Conservation (phyloP, 192 early-diverging fungal species). For the Phycomyces blakesleeanus region DNA sequence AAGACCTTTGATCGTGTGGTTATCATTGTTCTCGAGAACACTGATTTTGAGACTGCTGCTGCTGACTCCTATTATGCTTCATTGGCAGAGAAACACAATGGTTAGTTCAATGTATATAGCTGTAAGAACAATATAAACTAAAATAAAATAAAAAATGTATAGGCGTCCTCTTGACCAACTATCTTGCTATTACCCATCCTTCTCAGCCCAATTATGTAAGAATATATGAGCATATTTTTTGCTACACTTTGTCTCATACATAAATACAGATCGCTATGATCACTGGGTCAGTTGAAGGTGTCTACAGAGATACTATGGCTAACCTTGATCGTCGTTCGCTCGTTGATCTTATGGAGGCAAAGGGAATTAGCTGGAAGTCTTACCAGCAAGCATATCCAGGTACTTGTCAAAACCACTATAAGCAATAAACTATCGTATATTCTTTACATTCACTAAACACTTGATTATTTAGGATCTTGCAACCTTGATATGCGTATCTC, state of each 20-base stretch:
- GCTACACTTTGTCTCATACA: neutral
- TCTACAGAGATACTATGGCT: constrained; percentile 34
- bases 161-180: constrained; percentile 29
- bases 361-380: constrained; percentile 50
- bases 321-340: constrained; percentile 37
- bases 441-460: too few relatives aligned
- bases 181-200: constrained; percentile 28
- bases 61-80: constrained; percentile 13
- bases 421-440: too few relatives aligned
- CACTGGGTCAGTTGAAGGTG: constrained; percentile 36
- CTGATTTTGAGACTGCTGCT: constrained; percentile 15
- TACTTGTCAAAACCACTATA: too few relatives aligned
- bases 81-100: constrained; percentile 19
- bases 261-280: constrained; percentile 29
- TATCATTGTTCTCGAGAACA: constrained; percentile 32
- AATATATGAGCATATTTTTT: neutral
- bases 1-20: constrained; percentile 30
- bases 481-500: constrained; percentile 8
- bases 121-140: neutral
- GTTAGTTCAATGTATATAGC: neutral
- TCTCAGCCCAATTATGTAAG: constrained; percentile 34
- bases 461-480: neutral
- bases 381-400: constrained; percentile 58
- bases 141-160: neutral
- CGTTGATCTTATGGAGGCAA: constrained; percentile 55